These are phyloP conservation scores for Pseudocercospora pini-densiflorae DNA, from an alignment of 2,329 filamentous ascomycete genomes.

Conservation along the genomic window DNA sequence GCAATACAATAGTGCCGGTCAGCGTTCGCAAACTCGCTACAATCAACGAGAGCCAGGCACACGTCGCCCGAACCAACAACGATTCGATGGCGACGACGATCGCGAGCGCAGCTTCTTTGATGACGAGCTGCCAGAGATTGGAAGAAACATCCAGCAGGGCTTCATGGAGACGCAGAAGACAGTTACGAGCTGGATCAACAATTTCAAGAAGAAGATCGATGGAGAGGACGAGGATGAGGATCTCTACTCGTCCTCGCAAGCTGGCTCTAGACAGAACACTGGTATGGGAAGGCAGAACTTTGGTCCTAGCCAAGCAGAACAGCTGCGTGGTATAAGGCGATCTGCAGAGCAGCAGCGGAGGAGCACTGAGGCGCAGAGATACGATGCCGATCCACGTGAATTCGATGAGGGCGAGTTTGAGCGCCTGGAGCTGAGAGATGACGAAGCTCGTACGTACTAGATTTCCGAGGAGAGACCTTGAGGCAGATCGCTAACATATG, in stretches of 20 bases:
- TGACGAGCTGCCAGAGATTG: conserved; percentile 91
- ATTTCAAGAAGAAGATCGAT: conserved; percentile 90
- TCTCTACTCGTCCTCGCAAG: conserved; percentile 48
- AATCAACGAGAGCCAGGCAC: conserved; percentile 43
- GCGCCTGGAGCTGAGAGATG: conserved; percentile 64
- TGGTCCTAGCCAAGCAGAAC: conserved; percentile 43
- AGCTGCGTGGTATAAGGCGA: conserved; percentile 44
- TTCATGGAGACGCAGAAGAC: conserved; percentile 93
- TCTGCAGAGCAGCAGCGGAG: conserved; percentile 49
- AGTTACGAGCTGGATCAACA: conserved; percentile 91
- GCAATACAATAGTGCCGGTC: conserved; percentile 66
- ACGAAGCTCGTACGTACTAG: conserved; percentile 55
- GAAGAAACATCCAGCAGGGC: conserved; percentile 90
- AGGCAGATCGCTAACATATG: conserved; percentile 38
- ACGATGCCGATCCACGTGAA: conserved; percentile 92
- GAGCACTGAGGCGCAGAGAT: conserved; percentile 87
- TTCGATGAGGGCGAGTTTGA: conserved; percentile 83
- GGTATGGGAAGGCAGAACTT: conserved; percentile 42
- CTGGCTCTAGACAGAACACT: conserved; percentile 33
- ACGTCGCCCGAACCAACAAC: conserved; percentile 46
- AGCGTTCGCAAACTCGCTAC: conserved; percentile 33
- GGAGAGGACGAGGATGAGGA: conserved; percentile 76
- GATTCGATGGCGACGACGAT: conserved; percentile 58
- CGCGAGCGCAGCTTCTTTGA: conserved; percentile 91
- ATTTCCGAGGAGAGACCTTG: no score